Base-by-base conservation (phyloP, 495 filamentous ascomycete genomes). In the Xylaria acuta region DNA sequence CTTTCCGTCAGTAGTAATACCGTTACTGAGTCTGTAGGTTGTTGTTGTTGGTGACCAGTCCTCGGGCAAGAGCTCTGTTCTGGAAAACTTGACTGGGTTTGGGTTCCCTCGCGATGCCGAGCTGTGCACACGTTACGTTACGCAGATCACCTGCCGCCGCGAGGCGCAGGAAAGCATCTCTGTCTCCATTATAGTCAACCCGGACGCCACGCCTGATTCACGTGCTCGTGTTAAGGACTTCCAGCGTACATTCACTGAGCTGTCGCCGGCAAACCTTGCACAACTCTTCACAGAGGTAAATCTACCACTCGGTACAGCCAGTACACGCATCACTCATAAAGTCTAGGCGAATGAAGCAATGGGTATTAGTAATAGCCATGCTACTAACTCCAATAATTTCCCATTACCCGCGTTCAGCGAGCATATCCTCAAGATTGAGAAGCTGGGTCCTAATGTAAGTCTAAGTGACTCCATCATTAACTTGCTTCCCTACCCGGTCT, bases 121-220 rank as follows among this genome's bases (percentile, higher is more conserved):
- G n/a, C 82, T 89, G 20, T 89, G 87, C 74, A 91, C 90, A 0
- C 81, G 88, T 0, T 88, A 86, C 70, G 87, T 86, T 3, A 91
- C 88, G 0, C 84, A 90, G 74, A 91, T 91, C 67, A 85, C 83
- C 1, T 86, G 83, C 66, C 86, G 85, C 38, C 85, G 86, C 9
- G 78, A 81, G 49, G 32, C 41, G 0, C 72, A 77, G 12, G 69
- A 76, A 30, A 74, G 75, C 27, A 78, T 84, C 34, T 51, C 77
- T 18, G 80, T 88, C 34, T 80, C 80, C 0, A 88, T 89, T 36
- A 87, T 85, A 53, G 82, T 86, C 2, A 74, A 79, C 7, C 69
- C 71, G 3, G 74, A 82, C 51, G 75, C 77, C 5, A 0, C 75
- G 25, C 5, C 32, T 1, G 27, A 58, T 32, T 72, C 76, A 22